Evolutionary conservation across 1,284 basidiomycete species (phyloP).

Genomic region (Fomes fomentarius): DNA sequence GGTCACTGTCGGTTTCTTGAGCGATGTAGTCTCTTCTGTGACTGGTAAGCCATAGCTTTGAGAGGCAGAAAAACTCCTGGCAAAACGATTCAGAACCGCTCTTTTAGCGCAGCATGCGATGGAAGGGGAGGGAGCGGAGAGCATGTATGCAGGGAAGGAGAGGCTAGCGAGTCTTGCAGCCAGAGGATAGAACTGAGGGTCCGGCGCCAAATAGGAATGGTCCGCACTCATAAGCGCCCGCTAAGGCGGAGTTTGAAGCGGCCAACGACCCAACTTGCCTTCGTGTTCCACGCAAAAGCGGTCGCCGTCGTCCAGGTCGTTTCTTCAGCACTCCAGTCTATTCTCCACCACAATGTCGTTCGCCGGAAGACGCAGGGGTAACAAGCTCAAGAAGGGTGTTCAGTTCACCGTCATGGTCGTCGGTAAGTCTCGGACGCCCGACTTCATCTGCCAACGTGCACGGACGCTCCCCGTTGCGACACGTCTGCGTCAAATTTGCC

Average conservation of each 20-base stretch:
- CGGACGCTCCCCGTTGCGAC: constrained; percentile 14
- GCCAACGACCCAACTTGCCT: constrained; percentile 27
- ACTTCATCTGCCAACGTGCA: constrained; percentile 24
- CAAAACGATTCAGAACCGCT: neutral
- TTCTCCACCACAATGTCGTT: constrained; percentile 66
- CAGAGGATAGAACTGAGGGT: constrained; percentile 9
- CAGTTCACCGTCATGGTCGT: constrained; percentile 79
- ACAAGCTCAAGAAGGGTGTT: constrained; percentile 97
- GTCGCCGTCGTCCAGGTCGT: constrained; percentile 45
- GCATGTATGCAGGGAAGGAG: constrained; percentile 18
- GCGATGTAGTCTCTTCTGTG: neutral
- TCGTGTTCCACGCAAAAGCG: constrained; percentile 30
- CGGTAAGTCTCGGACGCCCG: constrained; percentile 54
- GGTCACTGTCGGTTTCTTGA: constrained; percentile 33
- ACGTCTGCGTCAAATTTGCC: constrained; percentile 4
- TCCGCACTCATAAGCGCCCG: constrained; percentile 14
- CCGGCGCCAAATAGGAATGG: constrained; percentile 12
- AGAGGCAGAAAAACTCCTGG: constrained; percentile 1
- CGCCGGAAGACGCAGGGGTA: constrained; percentile 85
- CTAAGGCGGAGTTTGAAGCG: constrained; percentile 33
- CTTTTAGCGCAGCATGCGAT: constrained; percentile 17
- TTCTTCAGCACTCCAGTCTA: constrained; percentile 25
- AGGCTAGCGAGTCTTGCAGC: neutral
- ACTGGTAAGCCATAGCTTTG: neutral
- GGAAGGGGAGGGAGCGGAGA: constrained; percentile 14